phyloP scores from a whole-genome alignment of 2,329 filamentous ascomycete genomes.

The Fusarium humuli region DNA sequence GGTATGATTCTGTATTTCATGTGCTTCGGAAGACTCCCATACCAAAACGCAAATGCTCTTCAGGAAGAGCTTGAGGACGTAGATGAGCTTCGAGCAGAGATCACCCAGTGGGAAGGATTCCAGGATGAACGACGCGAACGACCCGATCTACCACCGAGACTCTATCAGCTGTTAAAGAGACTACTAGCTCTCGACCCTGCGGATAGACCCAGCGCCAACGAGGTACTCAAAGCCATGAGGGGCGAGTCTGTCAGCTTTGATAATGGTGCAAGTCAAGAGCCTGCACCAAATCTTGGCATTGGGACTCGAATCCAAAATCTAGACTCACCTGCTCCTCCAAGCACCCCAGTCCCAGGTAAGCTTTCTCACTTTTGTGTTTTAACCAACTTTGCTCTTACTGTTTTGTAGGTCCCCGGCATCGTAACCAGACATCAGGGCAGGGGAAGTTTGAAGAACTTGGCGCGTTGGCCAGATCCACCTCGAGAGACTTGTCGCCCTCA shows the following conservation, averaged over 20 bases:
- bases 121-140: constrained; percentile 79
- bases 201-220: constrained; percentile 84
- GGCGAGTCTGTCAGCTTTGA: constrained; percentile 67
- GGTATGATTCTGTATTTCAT: constrained; percentile 99
- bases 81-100: constrained; percentile 85
- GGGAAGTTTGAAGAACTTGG: constrained; percentile 46
- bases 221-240: constrained; percentile 83
- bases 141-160: constrained; percentile 83
- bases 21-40: constrained; percentile 92
- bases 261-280: constrained; percentile 53
- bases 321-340: constrained; percentile 63
- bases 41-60: constrained; percentile 82
- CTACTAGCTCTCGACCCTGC: constrained; percentile 81
- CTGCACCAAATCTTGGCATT: constrained; percentile 56
- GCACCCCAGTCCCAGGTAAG: constrained; percentile 62
- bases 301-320: constrained; percentile 65
- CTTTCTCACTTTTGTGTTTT: constrained; percentile 1
- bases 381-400: constrained; percentile 49
- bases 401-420: constrained; percentile 48
- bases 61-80: constrained; percentile 94
- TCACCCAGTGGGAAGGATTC: constrained; percentile 88
- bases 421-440: constrained; percentile 33
- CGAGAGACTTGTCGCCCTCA: constrained; percentile 36
- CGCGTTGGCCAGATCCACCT: constrained; percentile 28
- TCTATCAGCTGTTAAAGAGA: constrained; percentile 86